Base-by-base conservation (phyloP, 495 filamentous ascomycete genomes). In the Schizothecium vesticola region DNA sequence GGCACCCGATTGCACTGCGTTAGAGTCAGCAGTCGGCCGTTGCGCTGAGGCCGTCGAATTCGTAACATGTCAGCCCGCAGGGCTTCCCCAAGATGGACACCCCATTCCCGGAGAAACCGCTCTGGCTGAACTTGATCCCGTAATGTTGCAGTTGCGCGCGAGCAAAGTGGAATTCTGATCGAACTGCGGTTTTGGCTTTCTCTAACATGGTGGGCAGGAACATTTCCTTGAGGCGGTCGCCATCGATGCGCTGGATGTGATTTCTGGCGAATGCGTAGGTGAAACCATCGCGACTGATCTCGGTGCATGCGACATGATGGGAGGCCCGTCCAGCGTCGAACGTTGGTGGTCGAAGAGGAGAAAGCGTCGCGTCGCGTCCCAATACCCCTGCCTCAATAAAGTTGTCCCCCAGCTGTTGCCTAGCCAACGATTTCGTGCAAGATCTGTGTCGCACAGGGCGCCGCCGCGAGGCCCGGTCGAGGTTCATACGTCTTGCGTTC, bases 81-180 rank as follows among this genome's bases (percentile, higher is more conserved):
- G 24, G 24, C 43, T n/a, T 62, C 62, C 51, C 63, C 59, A 67
- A 11, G 13, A 58, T 23, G 6, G 22, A 2, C 11, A 33, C 23
- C 10, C 66, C 66, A 16, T 67, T 61, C 16, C 59, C 59, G 10
- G 66, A 2, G 21, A 67, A 28, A 0, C 57, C 51, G 16, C 19
- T 56, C 23, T 57, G 31, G 3, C 51, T 25, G n/a, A 13, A 62
- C 19, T 67, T 19, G n/a, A 67, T 23, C 4, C 59, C 66, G 24
- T 63, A 67, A 23, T 67, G 66, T 25, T 58, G 43, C 43, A 65
- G 28, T 16, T 65, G 63, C 2, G 10, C 51, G 19, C 51, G 63
- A 43, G 23, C 63, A 22, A 65, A 65, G 55, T n/a, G 19, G 4
- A 16, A 57, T 12, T 59, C 23, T 23, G 56, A 13, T 31, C 63